Evolutionary conservation across 2,329 filamentous ascomycete genomes (phyloP).

Genomic region (Colletotrichum viniferum): DNA sequence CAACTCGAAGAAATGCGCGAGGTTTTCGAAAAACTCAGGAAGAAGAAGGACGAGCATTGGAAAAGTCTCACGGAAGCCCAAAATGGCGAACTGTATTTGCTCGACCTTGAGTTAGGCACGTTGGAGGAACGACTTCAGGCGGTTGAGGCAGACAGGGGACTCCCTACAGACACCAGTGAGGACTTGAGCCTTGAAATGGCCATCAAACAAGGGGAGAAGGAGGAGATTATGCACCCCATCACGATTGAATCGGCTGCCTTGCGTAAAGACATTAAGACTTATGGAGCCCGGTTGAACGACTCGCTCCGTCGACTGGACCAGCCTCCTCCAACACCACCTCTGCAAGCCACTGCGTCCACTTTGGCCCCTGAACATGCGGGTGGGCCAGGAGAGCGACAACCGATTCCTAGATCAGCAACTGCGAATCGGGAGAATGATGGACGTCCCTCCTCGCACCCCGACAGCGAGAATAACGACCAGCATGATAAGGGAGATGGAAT

Average conservation of each 20-base stretch:
- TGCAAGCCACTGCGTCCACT: background rate
- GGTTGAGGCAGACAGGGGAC: background rate
- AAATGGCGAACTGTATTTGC: background rate
- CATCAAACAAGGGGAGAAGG: background rate
- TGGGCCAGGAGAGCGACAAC: background rate
- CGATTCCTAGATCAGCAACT: background rate
- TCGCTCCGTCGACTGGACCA: background rate
- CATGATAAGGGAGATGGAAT: background rate
- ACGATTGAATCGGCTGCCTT: background rate
- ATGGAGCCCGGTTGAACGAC: background rate
- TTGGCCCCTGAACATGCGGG: background rate
- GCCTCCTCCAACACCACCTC: background rate
- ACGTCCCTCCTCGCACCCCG: background rate
- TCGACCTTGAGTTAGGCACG: background rate
- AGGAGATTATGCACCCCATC: background rate
- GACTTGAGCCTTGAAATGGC: background rate
- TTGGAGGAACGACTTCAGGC: background rate
- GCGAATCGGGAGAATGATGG: background rate
- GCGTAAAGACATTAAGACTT: background rate
- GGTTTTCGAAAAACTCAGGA: background rate
- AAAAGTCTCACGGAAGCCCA: background rate
- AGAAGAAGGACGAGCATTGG: background rate
- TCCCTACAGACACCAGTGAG: background rate
- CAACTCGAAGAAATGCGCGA: background rate
- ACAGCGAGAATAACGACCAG: background rate